phyloP scores from a whole-genome alignment of 2,329 filamentous ascomycete species.

The Bipolaris sorokiniana region DNA sequence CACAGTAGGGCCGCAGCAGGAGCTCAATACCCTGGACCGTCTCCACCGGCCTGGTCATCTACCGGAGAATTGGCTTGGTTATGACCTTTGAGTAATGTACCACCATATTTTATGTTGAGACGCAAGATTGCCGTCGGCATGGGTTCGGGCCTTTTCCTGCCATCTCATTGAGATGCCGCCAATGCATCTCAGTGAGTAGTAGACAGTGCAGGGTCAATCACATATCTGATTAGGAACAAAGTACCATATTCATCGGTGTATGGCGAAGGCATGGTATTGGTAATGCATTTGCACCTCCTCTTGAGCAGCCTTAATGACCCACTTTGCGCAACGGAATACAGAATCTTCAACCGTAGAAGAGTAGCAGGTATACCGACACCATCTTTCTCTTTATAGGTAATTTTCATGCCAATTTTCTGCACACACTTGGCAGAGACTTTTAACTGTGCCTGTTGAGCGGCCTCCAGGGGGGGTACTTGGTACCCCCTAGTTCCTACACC shows the following conservation, averaged over 20 bases:
- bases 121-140: background rate
- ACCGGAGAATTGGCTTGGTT: constrained; percentile 1
- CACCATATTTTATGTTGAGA: constrained; percentile 1
- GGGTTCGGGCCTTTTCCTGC: constrained; percentile 8
- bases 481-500: background rate
- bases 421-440: background rate
- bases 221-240: background rate
- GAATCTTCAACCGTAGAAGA: background rate
- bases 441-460: background rate
- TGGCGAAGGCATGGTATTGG: background rate
- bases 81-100: background rate
- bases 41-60: constrained; percentile 12
- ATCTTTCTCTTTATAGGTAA: background rate
- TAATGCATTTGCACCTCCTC: constrained; percentile 3
- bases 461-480: background rate
- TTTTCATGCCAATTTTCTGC: background rate
- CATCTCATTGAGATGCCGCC: background rate
- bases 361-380: constrained; percentile 3
- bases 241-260: background rate
- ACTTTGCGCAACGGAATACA: background rate
- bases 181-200: background rate
- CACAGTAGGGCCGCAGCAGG: background rate
- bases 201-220: background rate
- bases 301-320: background rate
- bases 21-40: constrained; percentile 4